These are phyloP conservation scores for Citrus sp. DNA, from an alignment of 345 rosid genomes.

Conservation along the genomic window DNA sequence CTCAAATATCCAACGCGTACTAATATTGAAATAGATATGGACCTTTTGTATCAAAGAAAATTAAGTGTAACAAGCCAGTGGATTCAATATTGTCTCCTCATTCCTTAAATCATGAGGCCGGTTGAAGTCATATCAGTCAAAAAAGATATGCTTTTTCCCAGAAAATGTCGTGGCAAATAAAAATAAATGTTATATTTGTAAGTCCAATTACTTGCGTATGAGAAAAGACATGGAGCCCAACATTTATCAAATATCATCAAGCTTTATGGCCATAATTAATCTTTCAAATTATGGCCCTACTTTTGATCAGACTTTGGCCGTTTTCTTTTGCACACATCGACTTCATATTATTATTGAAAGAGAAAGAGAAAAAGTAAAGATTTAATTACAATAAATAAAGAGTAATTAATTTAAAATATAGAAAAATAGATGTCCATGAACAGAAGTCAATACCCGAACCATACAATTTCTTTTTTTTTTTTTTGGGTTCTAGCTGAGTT, in stretches of 20 bases:
- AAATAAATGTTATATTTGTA: neutral
- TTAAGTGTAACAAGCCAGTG: no score
- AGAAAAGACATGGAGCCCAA: constrained; percentile 6
- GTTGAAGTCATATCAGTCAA: constrained; percentile 6
- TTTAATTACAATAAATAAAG: neutral
- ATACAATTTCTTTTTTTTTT: constrained; percentile 31
- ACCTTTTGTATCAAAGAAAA: no score
- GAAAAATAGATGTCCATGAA: constrained; percentile 25
- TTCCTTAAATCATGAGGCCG: neutral
- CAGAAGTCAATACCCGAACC: constrained; percentile 99
- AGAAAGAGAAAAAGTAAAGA: neutral
- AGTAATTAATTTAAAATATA: neutral
- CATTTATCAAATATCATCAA: neutral
- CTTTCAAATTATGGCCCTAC: constrained; percentile 10
- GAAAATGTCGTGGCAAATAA: neutral
- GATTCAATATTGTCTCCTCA: no score
- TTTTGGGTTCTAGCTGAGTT: neutral
- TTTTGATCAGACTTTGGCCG: neutral
- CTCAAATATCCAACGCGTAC: no score
- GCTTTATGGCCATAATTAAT: neutral
- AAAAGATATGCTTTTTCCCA: neutral
- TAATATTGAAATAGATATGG: no score
- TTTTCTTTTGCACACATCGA: neutral
- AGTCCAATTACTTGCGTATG: neutral
- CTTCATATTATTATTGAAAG: neutral